Percentiles rank a stretch among this genome's conserved stretches.
phyloP scores from a whole-genome alignment of 441 rosid genomes.

The Caryocar brasiliense region DNA sequence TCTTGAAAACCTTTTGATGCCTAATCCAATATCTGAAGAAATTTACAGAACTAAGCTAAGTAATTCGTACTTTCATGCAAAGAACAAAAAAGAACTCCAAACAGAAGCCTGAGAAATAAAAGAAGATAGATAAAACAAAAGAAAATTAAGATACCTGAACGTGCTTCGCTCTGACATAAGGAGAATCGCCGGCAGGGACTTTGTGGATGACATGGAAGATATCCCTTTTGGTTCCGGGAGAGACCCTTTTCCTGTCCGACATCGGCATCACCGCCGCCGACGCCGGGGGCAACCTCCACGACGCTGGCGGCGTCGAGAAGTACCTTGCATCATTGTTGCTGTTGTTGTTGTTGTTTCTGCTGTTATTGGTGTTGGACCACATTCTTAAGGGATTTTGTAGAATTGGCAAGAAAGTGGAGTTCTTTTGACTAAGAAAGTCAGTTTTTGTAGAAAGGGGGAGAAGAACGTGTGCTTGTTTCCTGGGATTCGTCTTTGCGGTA shows the following conservation, averaged over 20 bases:
- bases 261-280: conserved; percentile 21
- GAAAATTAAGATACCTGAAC: conserved; percentile 38
- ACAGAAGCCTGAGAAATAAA: not conserved
- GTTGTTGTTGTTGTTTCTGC: conserved; percentile 6
- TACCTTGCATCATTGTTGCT: conserved; percentile 9
- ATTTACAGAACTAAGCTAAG: too few species aligned
- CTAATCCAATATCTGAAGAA: too few species aligned
- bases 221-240: conserved; percentile 22
- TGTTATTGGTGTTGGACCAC: conserved; percentile 13
- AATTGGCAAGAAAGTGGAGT: conserved; percentile 3
- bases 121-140: not conserved
- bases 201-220: conserved; percentile 57
- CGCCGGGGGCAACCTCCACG: conserved; percentile 19
- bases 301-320: conserved; percentile 30
- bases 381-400: conserved; percentile 5
- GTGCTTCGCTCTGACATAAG: conserved; percentile 75
- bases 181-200: conserved; percentile 71
- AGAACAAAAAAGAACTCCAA: not conserved
- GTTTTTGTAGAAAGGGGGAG: not conserved
- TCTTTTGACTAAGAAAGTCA: too few species aligned
- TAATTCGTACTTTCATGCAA: too few species aligned
- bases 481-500: not conserved
- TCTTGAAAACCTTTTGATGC: too few species aligned
- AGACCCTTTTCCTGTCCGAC: conserved; percentile 21
- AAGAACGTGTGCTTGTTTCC: not conserved